These are phyloP conservation scores for Colletotrichum sp. DNA, from an alignment of 2,329 filamentous ascomycete species.

Conservation along the genomic window DNA sequence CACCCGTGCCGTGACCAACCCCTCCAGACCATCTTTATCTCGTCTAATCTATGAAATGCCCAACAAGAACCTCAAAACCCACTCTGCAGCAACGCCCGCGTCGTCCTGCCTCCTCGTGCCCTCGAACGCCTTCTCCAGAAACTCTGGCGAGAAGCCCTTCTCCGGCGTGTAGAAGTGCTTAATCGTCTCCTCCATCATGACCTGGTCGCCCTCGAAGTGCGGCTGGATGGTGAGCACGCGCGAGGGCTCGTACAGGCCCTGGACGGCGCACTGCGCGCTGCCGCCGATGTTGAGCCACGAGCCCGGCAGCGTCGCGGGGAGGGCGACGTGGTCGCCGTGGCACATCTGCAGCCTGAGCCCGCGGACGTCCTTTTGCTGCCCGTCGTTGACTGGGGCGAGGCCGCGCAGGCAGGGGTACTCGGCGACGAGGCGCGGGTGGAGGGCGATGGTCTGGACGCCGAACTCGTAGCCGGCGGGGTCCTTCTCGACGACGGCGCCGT, in stretches of 20 bases:
- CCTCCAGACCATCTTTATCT: not conserved
- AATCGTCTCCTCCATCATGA: slow-evolving; percentile 39
- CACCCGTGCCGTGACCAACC: not conserved
- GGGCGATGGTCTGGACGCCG: slow-evolving; percentile 43
- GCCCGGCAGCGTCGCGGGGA: slow-evolving; percentile 33
- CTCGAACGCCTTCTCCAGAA: not conserved
- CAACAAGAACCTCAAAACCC: not conserved
- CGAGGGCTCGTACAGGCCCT: slow-evolving; percentile 45
- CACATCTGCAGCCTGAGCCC: slow-evolving; percentile 50
- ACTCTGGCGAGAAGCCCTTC: not conserved
- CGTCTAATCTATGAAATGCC: not conserved
- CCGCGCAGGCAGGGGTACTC: slow-evolving; percentile 42
- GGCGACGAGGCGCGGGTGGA: slow-evolving; percentile 43
- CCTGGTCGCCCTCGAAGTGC: slow-evolving; percentile 50
- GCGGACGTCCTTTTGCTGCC: not conserved
- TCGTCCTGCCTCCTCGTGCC: not conserved
- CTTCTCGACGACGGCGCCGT: slow-evolving; percentile 33
- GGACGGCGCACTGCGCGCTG: slow-evolving; percentile 44
- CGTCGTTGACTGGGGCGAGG: not conserved
- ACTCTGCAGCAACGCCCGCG: not conserved
- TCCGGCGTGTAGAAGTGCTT: slow-evolving; percentile 5
- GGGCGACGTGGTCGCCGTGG: slow-evolving; percentile 44
- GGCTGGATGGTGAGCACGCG: slow-evolving; percentile 48
- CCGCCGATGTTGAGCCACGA: slow-evolving; percentile 44
- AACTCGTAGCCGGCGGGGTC: slow-evolving; percentile 50